phyloP scores from a whole-genome alignment of 1,139 yeast genomes.

The Suhomyces terraborum region DNA sequence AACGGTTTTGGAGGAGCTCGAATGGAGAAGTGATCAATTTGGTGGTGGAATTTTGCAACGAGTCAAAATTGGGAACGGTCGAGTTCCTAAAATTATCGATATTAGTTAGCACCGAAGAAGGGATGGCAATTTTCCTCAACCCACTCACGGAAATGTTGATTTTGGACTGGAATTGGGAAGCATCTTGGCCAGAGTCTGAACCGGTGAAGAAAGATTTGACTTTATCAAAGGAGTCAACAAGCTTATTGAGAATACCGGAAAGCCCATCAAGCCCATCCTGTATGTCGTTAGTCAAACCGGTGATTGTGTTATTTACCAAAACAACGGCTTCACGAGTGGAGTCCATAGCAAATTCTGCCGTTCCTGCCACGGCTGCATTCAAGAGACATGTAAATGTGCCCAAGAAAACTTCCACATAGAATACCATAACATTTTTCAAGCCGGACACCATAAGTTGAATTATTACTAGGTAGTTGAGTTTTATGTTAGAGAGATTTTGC shows the following conservation, averaged over 20 bases:
- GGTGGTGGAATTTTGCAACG: constrained; percentile 18
- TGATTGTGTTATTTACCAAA: constrained; percentile 62
- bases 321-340: constrained; percentile 63
- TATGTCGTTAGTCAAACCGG: constrained; percentile 55
- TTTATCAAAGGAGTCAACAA: constrained; percentile 42
- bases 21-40: constrained; percentile 17
- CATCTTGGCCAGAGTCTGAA: neutral
- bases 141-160: constrained; percentile 62
- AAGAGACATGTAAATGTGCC: constrained; percentile 88
- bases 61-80: constrained; percentile 17
- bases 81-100: constrained; percentile 16
- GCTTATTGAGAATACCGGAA: constrained; percentile 52
- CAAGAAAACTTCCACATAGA: constrained; percentile 67
- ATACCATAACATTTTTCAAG: constrained; percentile 59
- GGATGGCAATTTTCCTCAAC: constrained; percentile 62
- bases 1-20: constrained; percentile 10
- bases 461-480: constrained; percentile 17
- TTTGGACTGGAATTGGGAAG: constrained; percentile 27
- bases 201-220: constrained; percentile 57
- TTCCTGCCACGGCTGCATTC: constrained; percentile 70
- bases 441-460: constrained; percentile 48
- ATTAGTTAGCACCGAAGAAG: constrained; percentile 30
- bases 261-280: constrained; percentile 62
- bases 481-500: constrained; percentile 12
- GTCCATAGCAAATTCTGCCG: constrained; percentile 72